A percentile compares a stretch with the other conserved stretches of the same genome.
Conservation (phyloP, 1,139 yeast species). For the Hyphopichia buzzinii region DNA sequence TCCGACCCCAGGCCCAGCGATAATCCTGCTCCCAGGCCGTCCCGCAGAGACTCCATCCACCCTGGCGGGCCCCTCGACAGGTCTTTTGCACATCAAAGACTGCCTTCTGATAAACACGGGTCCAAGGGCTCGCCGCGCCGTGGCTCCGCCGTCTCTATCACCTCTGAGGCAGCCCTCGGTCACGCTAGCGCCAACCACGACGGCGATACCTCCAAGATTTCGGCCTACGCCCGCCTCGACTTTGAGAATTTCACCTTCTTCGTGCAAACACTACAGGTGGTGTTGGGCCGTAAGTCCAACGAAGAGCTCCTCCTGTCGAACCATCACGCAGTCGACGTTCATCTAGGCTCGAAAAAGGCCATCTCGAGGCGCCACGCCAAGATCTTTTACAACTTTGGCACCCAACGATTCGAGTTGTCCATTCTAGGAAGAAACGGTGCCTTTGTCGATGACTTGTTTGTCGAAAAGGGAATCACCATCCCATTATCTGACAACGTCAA, state of each 20-base stretch:
- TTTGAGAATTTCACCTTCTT: conserved; percentile 91
- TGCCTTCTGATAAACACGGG: conserved; percentile 5
- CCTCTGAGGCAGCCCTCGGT: conserved; percentile 23
- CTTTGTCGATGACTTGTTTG: conserved; percentile 84
- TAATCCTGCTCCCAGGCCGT: too few species aligned
- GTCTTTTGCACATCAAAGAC: background rate
- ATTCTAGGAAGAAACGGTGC: conserved; percentile 95
- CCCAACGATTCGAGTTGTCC: conserved; percentile 85
- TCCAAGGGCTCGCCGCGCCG: background rate
- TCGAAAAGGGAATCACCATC: conserved; percentile 86
- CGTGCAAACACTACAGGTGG: conserved; percentile 92
- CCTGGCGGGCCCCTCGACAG: background rate
- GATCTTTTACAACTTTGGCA: conserved; percentile 91
- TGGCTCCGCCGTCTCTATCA: conserved; percentile 15
- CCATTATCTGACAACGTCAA: conserved; percentile 79
- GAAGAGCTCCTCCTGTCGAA: conserved; percentile 53
- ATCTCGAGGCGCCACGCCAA: conserved; percentile 92
- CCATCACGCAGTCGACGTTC: conserved; percentile 79
- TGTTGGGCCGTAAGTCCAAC: conserved; percentile 84
- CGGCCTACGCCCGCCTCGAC: conserved; percentile 92
- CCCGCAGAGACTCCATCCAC: background rate
- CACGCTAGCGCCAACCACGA: conserved; percentile 14
- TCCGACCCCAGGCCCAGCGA: background rate
- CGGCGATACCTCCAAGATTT: conserved; percentile 51
- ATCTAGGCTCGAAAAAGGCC: conserved; percentile 86